These are phyloP conservation scores for Simmondsia chinensis DNA, from an alignment of 148 eudicot species.

Conservation along the genomic window DNA sequence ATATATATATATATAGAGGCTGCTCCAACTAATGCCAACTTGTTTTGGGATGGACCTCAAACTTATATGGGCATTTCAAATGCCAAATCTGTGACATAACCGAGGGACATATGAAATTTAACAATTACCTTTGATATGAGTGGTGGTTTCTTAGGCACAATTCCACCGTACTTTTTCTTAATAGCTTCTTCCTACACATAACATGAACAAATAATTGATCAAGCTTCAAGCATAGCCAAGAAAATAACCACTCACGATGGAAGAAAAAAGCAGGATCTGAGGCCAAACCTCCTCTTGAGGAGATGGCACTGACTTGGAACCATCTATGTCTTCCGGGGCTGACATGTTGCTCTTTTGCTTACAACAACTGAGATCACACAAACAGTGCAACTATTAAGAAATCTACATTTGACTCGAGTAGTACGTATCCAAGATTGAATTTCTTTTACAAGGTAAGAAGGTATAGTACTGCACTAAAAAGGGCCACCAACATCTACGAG, in stretches of 20 bases:
- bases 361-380: conserved; percentile 17
- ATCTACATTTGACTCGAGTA: too few relatives aligned
- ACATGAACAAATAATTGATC: conserved; percentile 3
- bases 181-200: conserved; percentile 56
- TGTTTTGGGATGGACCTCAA: conserved; percentile 7
- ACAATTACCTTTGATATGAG: conserved; percentile 97
- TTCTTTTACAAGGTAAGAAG: too few relatives aligned
- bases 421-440: too few relatives aligned
- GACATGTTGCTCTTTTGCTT: conserved; percentile 28
- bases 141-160: conserved; percentile 85
- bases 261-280: not conserved
- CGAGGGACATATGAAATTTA: not conserved
- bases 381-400: too few relatives aligned
- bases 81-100: not conserved
- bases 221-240: not conserved
- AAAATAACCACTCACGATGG: not conserved
- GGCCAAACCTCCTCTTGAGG: conserved; percentile 53
- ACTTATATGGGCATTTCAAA: too few relatives aligned
- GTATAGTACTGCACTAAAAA: too few relatives aligned
- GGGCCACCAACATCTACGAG: too few relatives aligned
- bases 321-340: conserved; percentile 43
- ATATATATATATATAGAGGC: too few relatives aligned
- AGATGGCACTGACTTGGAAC: conserved; percentile 47
- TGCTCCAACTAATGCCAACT: too few relatives aligned
- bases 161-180: conserved; percentile 90